These are phyloP conservation scores for Anisodus acutangulus DNA, from an alignment of 257 asterid genomes.

Conservation along the genomic window DNA sequence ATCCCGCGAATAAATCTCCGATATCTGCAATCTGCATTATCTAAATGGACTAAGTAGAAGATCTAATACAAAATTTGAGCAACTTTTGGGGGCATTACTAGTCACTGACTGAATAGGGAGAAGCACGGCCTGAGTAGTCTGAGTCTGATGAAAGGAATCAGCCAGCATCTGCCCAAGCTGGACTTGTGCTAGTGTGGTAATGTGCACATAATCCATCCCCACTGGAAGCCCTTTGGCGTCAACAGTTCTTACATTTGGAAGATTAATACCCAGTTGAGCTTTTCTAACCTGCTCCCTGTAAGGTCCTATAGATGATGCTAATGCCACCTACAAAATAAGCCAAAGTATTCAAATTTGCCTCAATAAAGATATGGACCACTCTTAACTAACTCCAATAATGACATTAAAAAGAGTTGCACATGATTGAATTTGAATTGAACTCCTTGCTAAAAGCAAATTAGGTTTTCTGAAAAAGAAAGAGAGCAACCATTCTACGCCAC, in stretches of 20 bases:
- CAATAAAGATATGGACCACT: not conserved
- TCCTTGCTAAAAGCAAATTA: not conserved
- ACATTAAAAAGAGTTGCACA: not conserved
- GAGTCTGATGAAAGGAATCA: slow-evolving; percentile 36
- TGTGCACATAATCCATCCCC: slow-evolving; percentile 47
- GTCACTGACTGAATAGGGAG: slow-evolving; percentile 41
- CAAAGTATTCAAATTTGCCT: slow-evolving; percentile 32
- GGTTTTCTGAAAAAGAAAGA: not conserved
- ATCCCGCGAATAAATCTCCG: not conserved
- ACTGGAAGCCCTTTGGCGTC: slow-evolving; percentile 48
- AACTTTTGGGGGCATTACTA: slow-evolving; percentile 44
- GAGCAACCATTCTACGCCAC: not conserved
- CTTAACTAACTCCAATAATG: slow-evolving; percentile 5
- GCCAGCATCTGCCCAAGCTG: slow-evolving; percentile 48
- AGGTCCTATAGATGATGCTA: slow-evolving; percentile 45
- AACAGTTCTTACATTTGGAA: slow-evolving; percentile 39
- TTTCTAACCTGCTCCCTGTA: slow-evolving; percentile 39
- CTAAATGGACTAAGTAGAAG: slow-evolving; percentile 27
- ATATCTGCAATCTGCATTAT: slow-evolving; percentile 10
- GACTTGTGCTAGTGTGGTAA: slow-evolving; percentile 42
- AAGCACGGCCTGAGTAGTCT: slow-evolving; percentile 43
- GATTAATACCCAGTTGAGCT: slow-evolving; percentile 41
- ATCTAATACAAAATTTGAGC: slow-evolving; percentile 36
- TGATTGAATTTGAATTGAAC: not conserved
- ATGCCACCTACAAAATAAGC: slow-evolving; percentile 40